A percentile compares a stretch with the other conserved stretches of the same genome.
phyloP scores from a whole-genome alignment of 1,284 basidiomycete species.

The Erythrobasidium hasegawianum region DNA sequence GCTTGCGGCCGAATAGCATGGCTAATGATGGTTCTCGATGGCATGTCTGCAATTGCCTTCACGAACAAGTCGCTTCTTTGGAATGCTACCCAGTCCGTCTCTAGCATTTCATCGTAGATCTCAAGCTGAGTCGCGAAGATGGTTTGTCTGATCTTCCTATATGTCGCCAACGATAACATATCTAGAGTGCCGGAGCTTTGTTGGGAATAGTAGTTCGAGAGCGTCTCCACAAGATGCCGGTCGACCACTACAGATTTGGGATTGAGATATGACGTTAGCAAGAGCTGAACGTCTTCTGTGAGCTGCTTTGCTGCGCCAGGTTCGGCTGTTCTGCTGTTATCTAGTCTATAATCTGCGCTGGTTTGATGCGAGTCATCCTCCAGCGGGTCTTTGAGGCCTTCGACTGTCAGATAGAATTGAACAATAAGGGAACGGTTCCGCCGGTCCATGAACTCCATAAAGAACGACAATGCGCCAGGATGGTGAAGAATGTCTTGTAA shows the following conservation, averaged over 20 bases:
- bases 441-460: slow-evolving; percentile 97
- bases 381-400: slow-evolving; percentile 93
- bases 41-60: slow-evolving; percentile 72
- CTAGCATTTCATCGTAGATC: slow-evolving; percentile 81
- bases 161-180: slow-evolving; percentile 53
- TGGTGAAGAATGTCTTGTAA: slow-evolving; percentile 76
- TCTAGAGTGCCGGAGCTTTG: slow-evolving; percentile 47
- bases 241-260: slow-evolving; percentile 60
- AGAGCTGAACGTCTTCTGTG: slow-evolving; percentile 79
- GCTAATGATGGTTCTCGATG: slow-evolving; percentile 48
- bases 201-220: slow-evolving; percentile 63
- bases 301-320: slow-evolving; percentile 58
- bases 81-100: slow-evolving; percentile 79
- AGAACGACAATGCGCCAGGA: slow-evolving; percentile 83
- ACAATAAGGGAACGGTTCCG: slow-evolving; percentile 75
- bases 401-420: slow-evolving; percentile 95
- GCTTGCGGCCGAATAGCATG: slow-evolving; percentile 59
- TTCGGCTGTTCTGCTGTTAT: slow-evolving; percentile 53
- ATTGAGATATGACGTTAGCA: slow-evolving; percentile 79
- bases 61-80: slow-evolving; percentile 83
- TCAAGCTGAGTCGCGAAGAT: slow-evolving; percentile 80
- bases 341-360: background rate
- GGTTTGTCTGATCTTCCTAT: slow-evolving; percentile 64
- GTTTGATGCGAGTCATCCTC: slow-evolving; percentile 55
- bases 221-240: slow-evolving; percentile 63